Conservation (phyloP, 1,139 yeast species). For the Suhomyces ambrosiae region DNA sequence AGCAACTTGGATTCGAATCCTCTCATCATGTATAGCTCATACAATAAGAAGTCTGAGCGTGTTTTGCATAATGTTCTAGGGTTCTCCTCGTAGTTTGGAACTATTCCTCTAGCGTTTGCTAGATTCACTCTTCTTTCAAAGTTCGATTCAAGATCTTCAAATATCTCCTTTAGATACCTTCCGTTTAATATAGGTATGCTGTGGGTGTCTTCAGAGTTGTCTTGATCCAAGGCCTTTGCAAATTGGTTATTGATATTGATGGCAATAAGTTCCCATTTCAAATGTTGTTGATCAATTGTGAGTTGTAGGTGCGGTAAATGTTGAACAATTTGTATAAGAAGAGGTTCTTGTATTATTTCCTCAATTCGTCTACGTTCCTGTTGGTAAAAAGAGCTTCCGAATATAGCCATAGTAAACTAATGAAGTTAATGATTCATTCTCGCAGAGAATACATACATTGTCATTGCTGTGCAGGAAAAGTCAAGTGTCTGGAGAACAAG, state of each 20-base stretch:
- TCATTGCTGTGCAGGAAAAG: too few species aligned
- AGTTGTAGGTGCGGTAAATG: constrained; percentile 39
- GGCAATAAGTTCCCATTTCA: constrained; percentile 41
- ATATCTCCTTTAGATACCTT: constrained; percentile 29
- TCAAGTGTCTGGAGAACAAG: too few species aligned
- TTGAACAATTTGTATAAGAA: constrained; percentile 33
- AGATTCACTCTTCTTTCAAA: not conserved
- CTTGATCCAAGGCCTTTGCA: constrained; percentile 15
- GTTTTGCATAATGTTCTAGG: constrained; percentile 1
- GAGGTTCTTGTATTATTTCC: constrained; percentile 28
- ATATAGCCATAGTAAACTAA: constrained; percentile 8
- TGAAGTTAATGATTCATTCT: too few species aligned
- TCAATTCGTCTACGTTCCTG: constrained; percentile 31
- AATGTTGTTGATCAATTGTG: constrained; percentile 27
- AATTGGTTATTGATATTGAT: constrained; percentile 33
- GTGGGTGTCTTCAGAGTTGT: constrained; percentile 4
- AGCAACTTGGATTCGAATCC: constrained; percentile 29
- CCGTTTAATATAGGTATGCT: constrained; percentile 38
- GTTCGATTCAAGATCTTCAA: constrained; percentile 13
- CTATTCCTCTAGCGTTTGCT: not conserved
- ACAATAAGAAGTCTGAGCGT: constrained; percentile 20
- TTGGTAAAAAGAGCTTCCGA: constrained; percentile 30
- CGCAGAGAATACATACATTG: too few species aligned
- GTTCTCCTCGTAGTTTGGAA: not conserved
- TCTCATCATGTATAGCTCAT: constrained; percentile 27